Evolutionary conservation across 2,329 filamentous ascomycete genomes (phyloP).

Genomic region (Aspergillus spinulosporus): DNA sequence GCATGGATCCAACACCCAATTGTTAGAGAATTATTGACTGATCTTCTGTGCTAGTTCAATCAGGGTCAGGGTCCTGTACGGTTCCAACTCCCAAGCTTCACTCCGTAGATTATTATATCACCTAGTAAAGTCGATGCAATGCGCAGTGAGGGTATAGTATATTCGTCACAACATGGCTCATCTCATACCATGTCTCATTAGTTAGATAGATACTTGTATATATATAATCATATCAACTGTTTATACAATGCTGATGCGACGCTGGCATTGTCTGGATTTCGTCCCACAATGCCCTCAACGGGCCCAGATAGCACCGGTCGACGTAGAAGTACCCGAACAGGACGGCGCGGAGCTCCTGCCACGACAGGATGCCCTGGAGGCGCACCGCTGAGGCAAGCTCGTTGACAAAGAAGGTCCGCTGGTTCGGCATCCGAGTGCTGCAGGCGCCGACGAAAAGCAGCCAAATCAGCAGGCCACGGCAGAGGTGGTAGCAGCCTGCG

Average conservation of each 20-base stretch:
- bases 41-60: neutral
- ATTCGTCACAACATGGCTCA: constrained; percentile 7
- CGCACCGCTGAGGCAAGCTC: constrained; percentile 32
- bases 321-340: constrained; percentile 39
- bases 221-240: constrained; percentile 15
- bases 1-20: neutral
- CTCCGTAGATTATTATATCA: neutral
- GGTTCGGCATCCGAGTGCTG: constrained; percentile 26
- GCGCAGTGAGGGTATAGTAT: neutral
- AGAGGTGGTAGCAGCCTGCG: constrained; percentile 34
- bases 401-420: constrained; percentile 35
- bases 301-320: constrained; percentile 35
- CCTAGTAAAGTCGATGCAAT: neutral
- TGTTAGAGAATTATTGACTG: neutral
- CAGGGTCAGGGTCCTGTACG: neutral
- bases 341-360: constrained; percentile 36
- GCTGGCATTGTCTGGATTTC: constrained; percentile 28
- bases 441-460: constrained; percentile 39
- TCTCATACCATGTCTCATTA: constrained; percentile 23
- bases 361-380: constrained; percentile 31
- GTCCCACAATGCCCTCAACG: constrained; percentile 36
- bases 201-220: constrained; percentile 2
- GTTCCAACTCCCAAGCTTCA: no score
- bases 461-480: constrained; percentile 39
- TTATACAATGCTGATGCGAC: constrained; percentile 15